These are phyloP conservation scores for Lentinula sp. DNA, from an alignment of 768 basidiomycete genomes.

Conservation along the genomic window DNA sequence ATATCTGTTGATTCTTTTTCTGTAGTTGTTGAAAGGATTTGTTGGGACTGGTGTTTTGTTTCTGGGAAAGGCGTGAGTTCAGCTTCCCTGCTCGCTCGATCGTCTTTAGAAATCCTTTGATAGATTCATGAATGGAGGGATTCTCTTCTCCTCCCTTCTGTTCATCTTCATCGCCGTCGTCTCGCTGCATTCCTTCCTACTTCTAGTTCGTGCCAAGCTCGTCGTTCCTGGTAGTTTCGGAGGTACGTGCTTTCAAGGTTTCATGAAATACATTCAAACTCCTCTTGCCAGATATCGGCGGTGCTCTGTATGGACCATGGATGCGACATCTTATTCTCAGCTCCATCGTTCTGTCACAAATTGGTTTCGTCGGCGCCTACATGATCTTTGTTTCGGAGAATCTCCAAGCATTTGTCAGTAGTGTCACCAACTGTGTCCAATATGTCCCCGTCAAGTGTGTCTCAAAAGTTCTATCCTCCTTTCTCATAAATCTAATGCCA, in stretches of 20 bases:
- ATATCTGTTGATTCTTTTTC: background rate
- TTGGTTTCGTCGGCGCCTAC: constrained; percentile 88
- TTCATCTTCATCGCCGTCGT: constrained; percentile 79
- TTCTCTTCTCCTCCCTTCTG: constrained; percentile 79
- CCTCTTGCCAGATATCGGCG: constrained; percentile 73
- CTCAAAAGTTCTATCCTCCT: background rate
- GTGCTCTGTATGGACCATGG: constrained; percentile 83
- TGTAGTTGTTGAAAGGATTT: constrained; percentile 84
- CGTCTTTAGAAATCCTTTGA: background rate
- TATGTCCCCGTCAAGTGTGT: constrained; percentile 7
- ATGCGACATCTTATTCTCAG: constrained; percentile 87
- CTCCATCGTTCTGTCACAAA: constrained; percentile 84
- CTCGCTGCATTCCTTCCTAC: constrained; percentile 89
- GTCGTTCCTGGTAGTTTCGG: constrained; percentile 91
- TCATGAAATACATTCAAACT: background rate
- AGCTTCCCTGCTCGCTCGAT: constrained; percentile 2
- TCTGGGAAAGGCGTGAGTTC: constrained; percentile 78
- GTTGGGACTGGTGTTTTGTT: constrained; percentile 95
- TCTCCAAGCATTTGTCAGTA: constrained; percentile 39
- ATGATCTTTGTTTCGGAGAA: constrained; percentile 96
- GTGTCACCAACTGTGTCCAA: background rate
- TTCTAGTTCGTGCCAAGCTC: constrained; percentile 83
- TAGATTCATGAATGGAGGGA: constrained; percentile 93
- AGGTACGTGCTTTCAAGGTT: constrained; percentile 41
- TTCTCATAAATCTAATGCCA: background rate